A percentile compares a stretch with the other conserved stretches of the same genome.
phyloP scores from a whole-genome alignment of 345 rosid species.

The Laguncularia racemosa region DNA sequence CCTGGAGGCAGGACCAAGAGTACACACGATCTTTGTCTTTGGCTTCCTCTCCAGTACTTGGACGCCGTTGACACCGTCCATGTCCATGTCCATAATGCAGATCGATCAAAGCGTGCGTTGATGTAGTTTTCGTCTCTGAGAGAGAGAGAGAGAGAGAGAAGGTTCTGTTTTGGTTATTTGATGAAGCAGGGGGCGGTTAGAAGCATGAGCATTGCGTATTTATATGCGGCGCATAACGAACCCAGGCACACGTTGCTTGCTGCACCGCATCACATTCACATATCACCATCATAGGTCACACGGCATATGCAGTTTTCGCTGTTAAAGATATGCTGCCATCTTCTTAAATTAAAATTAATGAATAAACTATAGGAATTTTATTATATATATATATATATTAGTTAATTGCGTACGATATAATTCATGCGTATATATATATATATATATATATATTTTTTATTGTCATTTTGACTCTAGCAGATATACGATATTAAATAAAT shows the following conservation, averaged over 20 bases:
- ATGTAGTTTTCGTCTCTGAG: background rate
- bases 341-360: too few species aligned
- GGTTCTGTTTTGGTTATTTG: background rate
- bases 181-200: background rate
- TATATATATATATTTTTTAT: constrained; percentile 39
- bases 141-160: background rate
- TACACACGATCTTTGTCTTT: constrained; percentile 95
- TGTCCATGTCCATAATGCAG: background rate
- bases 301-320: too few species aligned
- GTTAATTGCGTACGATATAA: constrained; percentile 22
- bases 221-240: too few species aligned
- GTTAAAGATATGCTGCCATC: too few species aligned
- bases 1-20: constrained; percentile 88
- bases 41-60: constrained; percentile 43
- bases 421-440: constrained; percentile 56
- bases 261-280: too few species aligned
- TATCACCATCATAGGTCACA: too few species aligned
- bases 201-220: background rate
- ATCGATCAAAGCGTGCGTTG: background rate
- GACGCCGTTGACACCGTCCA: constrained; percentile 1
- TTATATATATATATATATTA: too few species aligned
- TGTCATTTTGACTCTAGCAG: background rate
- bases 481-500: too few species aligned
- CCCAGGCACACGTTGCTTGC: too few species aligned
- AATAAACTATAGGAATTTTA: too few species aligned